Conservation (phyloP, 805 yeast genomes). For the Pichia membranifaciens region DNA sequence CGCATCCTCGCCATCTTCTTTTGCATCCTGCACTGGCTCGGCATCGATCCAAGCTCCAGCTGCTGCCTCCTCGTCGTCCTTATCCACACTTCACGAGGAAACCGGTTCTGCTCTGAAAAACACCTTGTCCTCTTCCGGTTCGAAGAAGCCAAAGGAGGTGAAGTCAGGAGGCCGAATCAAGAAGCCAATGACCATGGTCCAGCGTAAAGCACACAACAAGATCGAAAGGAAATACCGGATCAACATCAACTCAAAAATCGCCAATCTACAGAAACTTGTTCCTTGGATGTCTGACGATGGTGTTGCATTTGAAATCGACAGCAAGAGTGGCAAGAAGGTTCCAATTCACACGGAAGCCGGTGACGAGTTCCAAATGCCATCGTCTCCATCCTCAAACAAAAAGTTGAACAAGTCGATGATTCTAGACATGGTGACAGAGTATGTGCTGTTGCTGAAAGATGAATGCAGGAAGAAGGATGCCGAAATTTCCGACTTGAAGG, state of each 20-base stretch:
- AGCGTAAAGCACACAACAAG: slow-evolving; percentile 67
- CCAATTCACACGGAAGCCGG: not conserved
- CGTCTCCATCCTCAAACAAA: slow-evolving; percentile 22
- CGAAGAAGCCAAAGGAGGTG: not conserved
- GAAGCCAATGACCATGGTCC: slow-evolving; percentile 32
- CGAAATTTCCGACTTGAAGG: slow-evolving; percentile 5
- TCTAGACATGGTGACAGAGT: slow-evolving; percentile 61
- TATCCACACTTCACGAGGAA: no score
- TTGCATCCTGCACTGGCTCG: no score
- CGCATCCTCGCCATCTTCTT: no score
- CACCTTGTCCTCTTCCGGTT: not conserved
- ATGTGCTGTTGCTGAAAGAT: slow-evolving; percentile 47
- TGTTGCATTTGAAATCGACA: slow-evolving; percentile 57
- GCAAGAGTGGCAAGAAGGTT: not conserved
- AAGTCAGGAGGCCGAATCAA: slow-evolving; percentile 15
- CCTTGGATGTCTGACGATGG: slow-evolving; percentile 63
- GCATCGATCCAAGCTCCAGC: not conserved
- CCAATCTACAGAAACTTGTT: slow-evolving; percentile 57
- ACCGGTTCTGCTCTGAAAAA: not conserved
- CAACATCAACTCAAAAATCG: slow-evolving; percentile 66
- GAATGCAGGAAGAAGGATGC: slow-evolving; percentile 34
- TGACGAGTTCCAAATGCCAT: not conserved
- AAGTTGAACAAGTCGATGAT: slow-evolving; percentile 61
- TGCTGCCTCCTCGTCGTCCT: not conserved
- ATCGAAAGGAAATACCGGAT: slow-evolving; percentile 68